Evolutionary conservation across 2,329 filamentous ascomycete genomes (phyloP).

Genomic region (Colletotrichum theobromicola): DNA sequence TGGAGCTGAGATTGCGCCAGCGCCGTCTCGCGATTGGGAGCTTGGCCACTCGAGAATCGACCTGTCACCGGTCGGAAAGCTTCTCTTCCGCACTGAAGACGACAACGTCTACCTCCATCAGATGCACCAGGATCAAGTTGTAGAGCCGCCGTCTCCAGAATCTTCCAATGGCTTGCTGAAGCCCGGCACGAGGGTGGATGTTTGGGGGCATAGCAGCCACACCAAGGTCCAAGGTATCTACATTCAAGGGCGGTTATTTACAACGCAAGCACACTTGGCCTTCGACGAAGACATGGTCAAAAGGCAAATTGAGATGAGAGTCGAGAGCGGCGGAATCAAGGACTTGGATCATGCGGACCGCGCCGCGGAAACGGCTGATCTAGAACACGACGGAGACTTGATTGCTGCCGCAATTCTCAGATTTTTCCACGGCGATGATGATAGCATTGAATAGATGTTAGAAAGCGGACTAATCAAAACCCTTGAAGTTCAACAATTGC

Average conservation of each 20-base stretch:
- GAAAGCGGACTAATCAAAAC: rapidly evolving
- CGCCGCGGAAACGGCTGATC: constrained; percentile 64
- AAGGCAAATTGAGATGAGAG: constrained; percentile 65
- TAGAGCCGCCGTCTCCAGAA: constrained; percentile 59
- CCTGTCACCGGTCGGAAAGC: constrained; percentile 68
- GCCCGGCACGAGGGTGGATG: constrained; percentile 46
- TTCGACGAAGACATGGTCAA: constrained; percentile 73
- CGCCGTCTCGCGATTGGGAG: constrained; percentile 73
- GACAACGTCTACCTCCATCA: constrained; percentile 67
- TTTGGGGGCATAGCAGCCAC: constrained; percentile 67
- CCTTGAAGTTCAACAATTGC: rapidly evolving
- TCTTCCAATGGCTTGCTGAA: constrained; percentile 44
- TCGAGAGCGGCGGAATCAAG: constrained; percentile 66
- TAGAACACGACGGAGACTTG: constrained; percentile 72
- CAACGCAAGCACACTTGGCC: constrained; percentile 81
- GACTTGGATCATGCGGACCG: constrained; percentile 65
- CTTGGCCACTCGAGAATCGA: constrained; percentile 69
- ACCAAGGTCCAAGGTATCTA: constrained; percentile 81
- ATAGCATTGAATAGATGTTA: constrained; percentile 34
- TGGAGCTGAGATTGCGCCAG: constrained; percentile 69
- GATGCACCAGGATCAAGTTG: constrained; percentile 81
- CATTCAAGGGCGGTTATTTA: constrained; percentile 65
- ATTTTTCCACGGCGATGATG: constrained; percentile 55
- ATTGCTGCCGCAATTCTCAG: constrained; percentile 72
- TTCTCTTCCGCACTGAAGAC: constrained; percentile 67